Evolutionary conservation across 257 asterid genomes (phyloP).

Genomic region (Cordia subcordata): DNA sequence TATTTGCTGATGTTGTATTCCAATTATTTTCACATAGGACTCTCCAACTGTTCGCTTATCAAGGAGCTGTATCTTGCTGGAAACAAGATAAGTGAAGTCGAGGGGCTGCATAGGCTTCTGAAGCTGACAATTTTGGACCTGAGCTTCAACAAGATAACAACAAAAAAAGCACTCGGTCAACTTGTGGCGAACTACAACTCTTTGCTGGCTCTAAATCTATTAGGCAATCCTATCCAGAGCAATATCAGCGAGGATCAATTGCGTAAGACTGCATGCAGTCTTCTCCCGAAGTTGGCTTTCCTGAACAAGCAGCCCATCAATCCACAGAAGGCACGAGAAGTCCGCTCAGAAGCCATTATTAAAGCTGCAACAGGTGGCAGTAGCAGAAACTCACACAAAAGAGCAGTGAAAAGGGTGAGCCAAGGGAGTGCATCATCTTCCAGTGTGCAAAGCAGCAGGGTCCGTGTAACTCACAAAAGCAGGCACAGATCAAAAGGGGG

Average conservation of each 20-base stretch:
- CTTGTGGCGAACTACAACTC: constrained; percentile 76
- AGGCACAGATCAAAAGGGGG: constrained; percentile 39
- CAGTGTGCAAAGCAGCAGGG: constrained; percentile 31
- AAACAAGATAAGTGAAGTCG: constrained; percentile 74
- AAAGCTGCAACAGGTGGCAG: constrained; percentile 57
- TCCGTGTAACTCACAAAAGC: constrained; percentile 29
- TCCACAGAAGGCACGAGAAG: constrained; percentile 57
- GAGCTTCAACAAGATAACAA: constrained; percentile 78
- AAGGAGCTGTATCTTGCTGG: constrained; percentile 82
- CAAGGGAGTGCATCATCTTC: constrained; percentile 31
- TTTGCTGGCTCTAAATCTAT: constrained; percentile 57
- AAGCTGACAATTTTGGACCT: constrained; percentile 68
- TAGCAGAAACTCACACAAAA: constrained; percentile 34
- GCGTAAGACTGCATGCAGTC: constrained; percentile 52
- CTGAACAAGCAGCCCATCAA: constrained; percentile 62
- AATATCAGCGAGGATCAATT: constrained; percentile 61
- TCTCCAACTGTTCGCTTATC: constrained; percentile 56
- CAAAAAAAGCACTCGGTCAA: constrained; percentile 78
- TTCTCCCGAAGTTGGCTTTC: constrained; percentile 59
- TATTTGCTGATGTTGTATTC: neutral
- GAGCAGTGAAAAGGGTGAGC: constrained; percentile 30
- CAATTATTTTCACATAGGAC: constrained; percentile 31
- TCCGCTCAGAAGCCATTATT: constrained; percentile 46
- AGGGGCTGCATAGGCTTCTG: constrained; percentile 79
- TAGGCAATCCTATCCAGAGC: constrained; percentile 76